Evolutionary conservation across 1,139 yeast genomes (phyloP), one percentile per base, ranked within the genome.

Genomic region (Candida labiduridarum): DNA sequence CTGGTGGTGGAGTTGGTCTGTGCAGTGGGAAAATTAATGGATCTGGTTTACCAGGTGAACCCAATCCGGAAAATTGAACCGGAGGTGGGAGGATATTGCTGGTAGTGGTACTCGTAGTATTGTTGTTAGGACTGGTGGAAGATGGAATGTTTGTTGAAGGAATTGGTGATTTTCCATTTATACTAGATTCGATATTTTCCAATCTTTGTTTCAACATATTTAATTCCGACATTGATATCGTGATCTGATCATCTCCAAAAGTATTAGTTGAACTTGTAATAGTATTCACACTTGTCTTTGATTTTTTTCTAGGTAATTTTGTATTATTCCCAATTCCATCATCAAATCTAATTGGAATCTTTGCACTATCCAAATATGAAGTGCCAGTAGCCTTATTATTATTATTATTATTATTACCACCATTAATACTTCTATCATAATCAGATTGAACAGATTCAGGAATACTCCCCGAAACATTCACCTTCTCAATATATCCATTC

Each of bases 201-300:
- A 69, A 55, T 35, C 72, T 54, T 27, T 62, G 59, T 48, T 68
- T 68, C 46, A 69, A 60, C 41, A 59, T 39, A 34, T 61, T 63
- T 31, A 69, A 54, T 49, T 69, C 74, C 15, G 52, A 53, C 38
- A 60, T 55, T 14, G 64, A 57, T 3, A 54, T 49, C 18, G 58
- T 51, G 2, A 57, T 50, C 16, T 55, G 51, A 38, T 55, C 59
- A 19, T 45, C 27, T 2, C 35, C 34, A 19, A 10, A 2, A n/a
- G 9, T 38, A 22, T 40, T 48, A 27, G 49, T 43, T 41, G 4
- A 34, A 4, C 33, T n/a, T 4, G n/a, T 10, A 14, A 11, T 22
- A 5, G 19, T 27, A 12, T 29, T 16, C 3, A 25, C 22, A 16
- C 31, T 34, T 27, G 35, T 7, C 22, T 36, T 34, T 34, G 40